Base-by-base conservation (phyloP, 2,329 filamentous ascomycete genomes). In the Teratosphaeria viscida region DNA sequence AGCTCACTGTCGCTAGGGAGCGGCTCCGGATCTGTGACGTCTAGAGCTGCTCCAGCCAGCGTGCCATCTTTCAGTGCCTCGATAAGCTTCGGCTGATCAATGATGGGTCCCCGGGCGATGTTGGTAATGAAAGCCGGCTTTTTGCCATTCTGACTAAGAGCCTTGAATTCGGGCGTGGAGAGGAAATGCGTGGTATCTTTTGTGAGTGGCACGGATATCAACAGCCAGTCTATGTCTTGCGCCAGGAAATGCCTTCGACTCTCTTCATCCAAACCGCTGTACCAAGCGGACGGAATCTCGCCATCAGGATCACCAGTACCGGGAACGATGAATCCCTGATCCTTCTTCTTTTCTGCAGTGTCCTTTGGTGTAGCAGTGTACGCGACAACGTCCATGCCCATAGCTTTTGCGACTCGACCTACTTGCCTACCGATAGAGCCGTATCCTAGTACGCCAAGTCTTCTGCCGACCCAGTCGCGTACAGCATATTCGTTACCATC, bases 11-110 rank as follows among this genome's bases (percentile, higher is more conserved):
- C 82, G 2, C 78, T 73, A 0, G 88, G 87, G 63, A 92, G 71
- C 0, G 89, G 89, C 71, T 92, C 89, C 0, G 89, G 89, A 61
- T 92, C 88, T 1, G 88, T 88, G 0, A 92, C 89, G 69, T 92
- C 89, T 49, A 92, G 73, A 1, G 88, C 88, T 0, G 89, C 89
- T 34, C 89, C 89, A 2, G 77, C 73, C 34, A 89, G 68, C 1
- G 79, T 77, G 0, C 79, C 79, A 0, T 76, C 77, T 49, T 82
- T 74, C 11, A 92, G 74, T 0, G 87, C 85, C 1, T 76, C 76
- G 19, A 90, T 79, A 56, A 92, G 70, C 1, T 83, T 86, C 2
- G 80, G 73, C 63, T 85, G 82, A 57, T 86, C 78, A 14, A 89
- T 72, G 52, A 88, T 81, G 37, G 76, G 75, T 0, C 86, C 89